phyloP scores from a whole-genome alignment of 306 rosid species.

The Quercus suber region DNA sequence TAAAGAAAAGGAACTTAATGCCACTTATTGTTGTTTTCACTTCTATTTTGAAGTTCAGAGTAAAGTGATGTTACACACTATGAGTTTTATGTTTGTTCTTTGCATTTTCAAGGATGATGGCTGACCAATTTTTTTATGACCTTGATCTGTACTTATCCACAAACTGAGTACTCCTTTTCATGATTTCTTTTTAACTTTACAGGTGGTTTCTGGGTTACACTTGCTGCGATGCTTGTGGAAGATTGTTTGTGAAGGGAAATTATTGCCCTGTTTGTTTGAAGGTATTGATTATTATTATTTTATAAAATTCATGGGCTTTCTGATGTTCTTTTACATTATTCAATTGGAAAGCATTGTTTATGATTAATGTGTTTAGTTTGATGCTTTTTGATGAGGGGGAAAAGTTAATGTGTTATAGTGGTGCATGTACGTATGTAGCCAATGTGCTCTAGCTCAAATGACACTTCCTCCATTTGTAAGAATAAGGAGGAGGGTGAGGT shows the following conservation, averaged over 20 bases:
- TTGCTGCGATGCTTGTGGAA: conserved; percentile 98
- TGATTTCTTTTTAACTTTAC: conserved; percentile 20
- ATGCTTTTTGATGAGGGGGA: not conserved
- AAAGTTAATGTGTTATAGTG: not conserved
- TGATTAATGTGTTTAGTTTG: not conserved
- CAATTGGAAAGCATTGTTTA: not conserved
- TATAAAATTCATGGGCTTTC: not conserved
- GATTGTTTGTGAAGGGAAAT: conserved; percentile 95
- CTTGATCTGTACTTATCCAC: not conserved
- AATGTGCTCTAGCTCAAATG: not conserved
- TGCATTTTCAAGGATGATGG: too few relatives aligned
- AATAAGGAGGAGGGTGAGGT: not conserved
- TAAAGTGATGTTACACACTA: too few relatives aligned
- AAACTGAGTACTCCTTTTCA: conserved; percentile 17
- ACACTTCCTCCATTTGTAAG: too few relatives aligned
- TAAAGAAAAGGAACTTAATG: too few relatives aligned
- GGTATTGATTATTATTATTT: conserved; percentile 37
- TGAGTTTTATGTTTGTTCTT: too few relatives aligned
- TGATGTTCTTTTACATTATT: not conserved
- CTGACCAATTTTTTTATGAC: too few relatives aligned
- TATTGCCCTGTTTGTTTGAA: conserved; percentile 98
- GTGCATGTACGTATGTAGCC: not conserved
- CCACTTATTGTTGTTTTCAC: too few relatives aligned
- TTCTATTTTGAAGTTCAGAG: too few relatives aligned
- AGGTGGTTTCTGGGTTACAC: conserved; percentile 99